Base-by-base conservation (phyloP, 306 rosid species). In the Pyrus communis region DNA sequence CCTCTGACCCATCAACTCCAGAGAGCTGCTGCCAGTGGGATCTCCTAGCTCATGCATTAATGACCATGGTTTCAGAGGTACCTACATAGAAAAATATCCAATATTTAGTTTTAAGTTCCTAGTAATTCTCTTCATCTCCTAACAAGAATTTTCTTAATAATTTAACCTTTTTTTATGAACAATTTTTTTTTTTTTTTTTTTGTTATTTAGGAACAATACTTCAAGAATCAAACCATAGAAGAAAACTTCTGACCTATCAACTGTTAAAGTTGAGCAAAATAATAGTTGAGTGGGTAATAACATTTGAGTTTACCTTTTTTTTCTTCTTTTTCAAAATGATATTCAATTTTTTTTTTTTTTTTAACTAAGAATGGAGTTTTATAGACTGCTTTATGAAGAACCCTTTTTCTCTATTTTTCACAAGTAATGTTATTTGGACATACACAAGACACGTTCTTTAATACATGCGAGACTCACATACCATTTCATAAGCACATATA, bases 11-110 rank as follows among this genome's bases (percentile, higher is more conserved):
- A 62, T 83, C 96, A 6, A 28, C 85, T 0, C 69, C 70, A 1
- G 64, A 80, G 1, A 68, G 89, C 71, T 87, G 87, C 75, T 72
- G 81, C 35, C 96, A 90, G 0, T 94, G 91, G 94, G 98, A 94
- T 49, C 88, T 91, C 38, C 30, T 91, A 3, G 91, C 94, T 1
- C 82, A 9, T 0, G 93, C 97, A 9, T 83, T 94, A 45, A 81
- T 80, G 87, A 70, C 4, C 77, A 72, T 94, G 86, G 97, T 73
- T 75, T 78, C 84, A 1, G 84, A 89, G 86, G 97, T 89, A 81
- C 42, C 11, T 22, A 8, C 14, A 17, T 60, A 5, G 11, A 60
- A 11, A 10, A 60, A 12, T 25, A 60, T 15, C 8, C 21, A 15
- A 27, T 61, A 27, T 27, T 60, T 61, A 58, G 30, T 25, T 49